These are phyloP conservation scores for Myxozyma kluyveri DNA, from an alignment of 805 yeast genomes.

Conservation along the genomic window DNA sequence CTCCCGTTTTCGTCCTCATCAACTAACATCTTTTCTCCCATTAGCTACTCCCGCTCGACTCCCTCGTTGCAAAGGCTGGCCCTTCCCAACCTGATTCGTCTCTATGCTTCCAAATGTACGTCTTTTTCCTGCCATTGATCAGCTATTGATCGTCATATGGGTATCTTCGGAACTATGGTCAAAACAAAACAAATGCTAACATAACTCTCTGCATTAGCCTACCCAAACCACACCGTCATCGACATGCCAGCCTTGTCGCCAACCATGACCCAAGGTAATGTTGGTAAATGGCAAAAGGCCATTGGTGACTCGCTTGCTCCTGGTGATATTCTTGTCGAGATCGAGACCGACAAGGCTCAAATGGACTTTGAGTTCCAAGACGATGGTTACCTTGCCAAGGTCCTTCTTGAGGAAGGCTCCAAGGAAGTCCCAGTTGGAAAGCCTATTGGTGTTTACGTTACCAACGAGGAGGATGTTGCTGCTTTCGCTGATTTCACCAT, in stretches of 20 bases:
- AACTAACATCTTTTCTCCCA: too few relatives aligned
- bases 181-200: not conserved
- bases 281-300: slow-evolving; percentile 84
- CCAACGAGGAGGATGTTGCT: slow-evolving; percentile 74
- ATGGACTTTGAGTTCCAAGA: slow-evolving; percentile 99
- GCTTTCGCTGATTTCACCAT: slow-evolving; percentile 85
- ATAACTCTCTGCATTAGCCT: too few relatives aligned
- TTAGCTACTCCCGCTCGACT: slow-evolving; percentile 13
- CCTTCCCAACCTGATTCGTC: slow-evolving; percentile 35
- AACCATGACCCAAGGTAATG: slow-evolving; percentile 95
- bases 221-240: slow-evolving; percentile 82
- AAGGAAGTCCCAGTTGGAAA: slow-evolving; percentile 87
- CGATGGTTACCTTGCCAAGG: slow-evolving; percentile 89
- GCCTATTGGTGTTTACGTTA: slow-evolving; percentile 96
- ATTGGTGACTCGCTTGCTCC: slow-evolving; percentile 86
- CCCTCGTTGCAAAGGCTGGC: slow-evolving; percentile 28
- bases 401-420: slow-evolving; percentile 76
- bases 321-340: slow-evolving; percentile 94
- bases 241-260: slow-evolving; percentile 99
- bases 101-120: slow-evolving; percentile 42
- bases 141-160: too few relatives aligned
- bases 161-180: too few relatives aligned
- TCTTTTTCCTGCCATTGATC: not conserved
- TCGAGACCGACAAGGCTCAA: slow-evolving; percentile 96
- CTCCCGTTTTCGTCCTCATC: too few relatives aligned